Base-by-base conservation (phyloP, 108 stramenopile genomes). In the Aureococcus anophagefferens region DNA sequence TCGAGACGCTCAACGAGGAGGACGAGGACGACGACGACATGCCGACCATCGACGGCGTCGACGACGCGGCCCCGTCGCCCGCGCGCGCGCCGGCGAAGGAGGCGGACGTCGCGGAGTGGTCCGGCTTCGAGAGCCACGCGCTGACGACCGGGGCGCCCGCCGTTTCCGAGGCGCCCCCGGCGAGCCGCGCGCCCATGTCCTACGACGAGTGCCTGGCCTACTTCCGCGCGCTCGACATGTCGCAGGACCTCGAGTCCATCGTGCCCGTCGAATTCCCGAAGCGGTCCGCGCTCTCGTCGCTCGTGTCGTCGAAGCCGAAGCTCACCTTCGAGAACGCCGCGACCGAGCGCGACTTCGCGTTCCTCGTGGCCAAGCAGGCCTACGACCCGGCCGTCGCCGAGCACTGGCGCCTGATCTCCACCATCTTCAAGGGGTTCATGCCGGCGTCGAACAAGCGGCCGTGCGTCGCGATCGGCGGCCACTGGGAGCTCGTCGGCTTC, bases 401-500 rank as follows among this genome's bases (percentile, higher is more conserved):
- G 51, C 79, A 80, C 75, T 70, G 51, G 33, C 70, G 77, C 35
- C 33, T 79, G 30, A 63, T 80, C 35, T 63, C 69, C 33, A 78
- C 79, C 3, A 33, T 80, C 5, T 80, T 71, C 51, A 29, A 37
- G 30, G 36, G 46, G 37, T 16, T 78, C 33, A 74, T 34, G 70
- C 37, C 36, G 0, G 69, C 36, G 34, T 44, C 32, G 29, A 37
- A 35, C 25, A 34, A 34, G 30, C 30, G 0, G 32, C n/a, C 4
- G 28, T 35, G 35, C 9, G 11, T 9, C 4, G 21, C 29, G 30
- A 15, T 33, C 35, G 80, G 80, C 37, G 29, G 35, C 0, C 80
- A 81, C 68, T 81, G 80, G 78, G 77, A 78, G 30, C 69, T 35
- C 13, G 73, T 81, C 45, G 81, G 81, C 30, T 81, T 81, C 62